Evolutionary conservation across 208 protist species (phyloP).

Genomic region (Tetramitus jugosus): DNA sequence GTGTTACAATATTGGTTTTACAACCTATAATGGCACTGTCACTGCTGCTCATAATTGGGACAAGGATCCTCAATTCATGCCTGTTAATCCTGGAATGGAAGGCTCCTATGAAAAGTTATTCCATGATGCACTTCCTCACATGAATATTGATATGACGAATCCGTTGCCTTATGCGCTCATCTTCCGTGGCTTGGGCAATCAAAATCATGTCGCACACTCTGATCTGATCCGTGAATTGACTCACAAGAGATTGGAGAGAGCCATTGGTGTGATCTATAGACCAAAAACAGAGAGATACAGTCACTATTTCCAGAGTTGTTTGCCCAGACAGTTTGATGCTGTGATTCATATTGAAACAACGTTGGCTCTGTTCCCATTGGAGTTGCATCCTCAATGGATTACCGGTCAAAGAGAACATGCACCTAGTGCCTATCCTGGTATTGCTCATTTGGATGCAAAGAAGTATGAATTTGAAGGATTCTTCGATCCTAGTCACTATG

Average conservation of each 20-base stretch:
- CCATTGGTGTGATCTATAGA: constrained; percentile 29
- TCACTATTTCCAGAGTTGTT: constrained; percentile 27
- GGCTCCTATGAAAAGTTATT: constrained; percentile 21
- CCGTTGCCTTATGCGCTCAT: too few species aligned
- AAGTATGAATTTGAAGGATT: too few species aligned
- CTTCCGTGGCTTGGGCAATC: background rate
- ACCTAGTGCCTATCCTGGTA: too few species aligned
- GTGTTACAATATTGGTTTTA: constrained; percentile 29
- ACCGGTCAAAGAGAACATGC: too few species aligned
- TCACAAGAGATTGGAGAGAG: constrained; percentile 13
- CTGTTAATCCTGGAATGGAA: background rate
- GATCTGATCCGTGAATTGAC: background rate
- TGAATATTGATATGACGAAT: background rate
- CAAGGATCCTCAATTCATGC: constrained; percentile 9
- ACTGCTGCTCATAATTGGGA: constrained; percentile 29
- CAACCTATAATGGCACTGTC: constrained; percentile 29
- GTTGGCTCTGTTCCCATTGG: constrained; percentile 25
- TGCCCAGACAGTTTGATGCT: constrained; percentile 31
- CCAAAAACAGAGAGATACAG: constrained; percentile 25
- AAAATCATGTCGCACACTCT: background rate
- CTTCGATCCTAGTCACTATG: too few species aligned
- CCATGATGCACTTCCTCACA: background rate
- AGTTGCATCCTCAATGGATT: background rate
- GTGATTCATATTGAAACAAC: constrained; percentile 32
- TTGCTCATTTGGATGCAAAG: too few species aligned